Base-by-base conservation (phyloP, 1,284 basidiomycete genomes). In the Pholiota adiposa region DNA sequence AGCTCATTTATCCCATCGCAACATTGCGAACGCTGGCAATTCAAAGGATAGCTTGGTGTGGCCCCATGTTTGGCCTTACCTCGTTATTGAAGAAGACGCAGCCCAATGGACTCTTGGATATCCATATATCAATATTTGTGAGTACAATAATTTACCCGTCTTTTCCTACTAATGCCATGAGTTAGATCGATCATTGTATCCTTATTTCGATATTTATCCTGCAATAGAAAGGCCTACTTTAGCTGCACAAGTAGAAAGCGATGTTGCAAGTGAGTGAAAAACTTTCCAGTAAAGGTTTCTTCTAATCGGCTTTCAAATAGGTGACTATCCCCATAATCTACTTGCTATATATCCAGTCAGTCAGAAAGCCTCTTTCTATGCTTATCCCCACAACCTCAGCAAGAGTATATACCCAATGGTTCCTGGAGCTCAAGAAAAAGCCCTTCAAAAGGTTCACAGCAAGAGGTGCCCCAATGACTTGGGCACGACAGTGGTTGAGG, bases 101-200 rank as follows among this genome's bases (percentile, higher is more conserved):
- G 19, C 16, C 12, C 33, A 16, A 8, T 48, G 19, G 31, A 27
- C 54, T 27, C 34, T 56, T 25, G 58, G 53, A 18, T 67, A 67
- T 52, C 68, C 65, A 2, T 63, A 62, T 46, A 31, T 65, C 23
- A 59, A 44, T 34, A 62, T 68, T 23, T 67, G 65, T 69, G 51
- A 54, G 66, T 64, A 5, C 18, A 27, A 9, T 31, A 18, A 46
- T 18, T 43, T 4, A 9, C 23, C n/a, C 4, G 5, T 41, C 23
- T 27, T 25, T 29, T n/a, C 12, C 27, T 3, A 21, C n/a, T 49
- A n/a, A 12, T 14, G 4, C 23, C 43, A 46, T 16, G 25, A 14
- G 48, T 7, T 43, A 80, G 82, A 81, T 63, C 69, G 71, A 16
- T 60, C 73, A 9, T 72, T 71, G 8, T 83, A 83, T 63, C 77